Evolutionary conservation across 2,329 filamentous ascomycete genomes (phyloP).

Genomic region (Mycocentrospora acerina): DNA sequence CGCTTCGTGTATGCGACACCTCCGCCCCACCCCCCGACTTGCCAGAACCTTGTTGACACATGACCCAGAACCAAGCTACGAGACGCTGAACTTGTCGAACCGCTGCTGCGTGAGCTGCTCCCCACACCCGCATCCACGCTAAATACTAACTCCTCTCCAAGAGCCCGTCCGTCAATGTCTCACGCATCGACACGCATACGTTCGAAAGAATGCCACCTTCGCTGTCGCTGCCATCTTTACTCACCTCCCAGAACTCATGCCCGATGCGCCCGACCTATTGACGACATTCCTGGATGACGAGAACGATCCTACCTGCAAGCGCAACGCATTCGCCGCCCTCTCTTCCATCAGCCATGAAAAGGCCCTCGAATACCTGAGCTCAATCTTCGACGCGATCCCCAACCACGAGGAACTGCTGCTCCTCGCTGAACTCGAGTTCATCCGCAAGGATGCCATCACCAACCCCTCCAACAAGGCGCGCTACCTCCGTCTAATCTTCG

Average conservation of each 20-base stretch:
- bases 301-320: constrained; percentile 93
- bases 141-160: constrained; percentile 15
- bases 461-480: constrained; percentile 94
- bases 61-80: constrained; percentile 73
- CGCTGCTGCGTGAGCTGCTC: constrained; percentile 64
- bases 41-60: constrained; percentile 15
- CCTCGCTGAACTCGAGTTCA: constrained; percentile 93
- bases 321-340: constrained; percentile 93
- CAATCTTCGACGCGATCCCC: constrained; percentile 87
- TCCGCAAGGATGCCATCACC: constrained; percentile 93
- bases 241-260: constrained; percentile 88
- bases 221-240: constrained; percentile 89
- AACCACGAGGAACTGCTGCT: constrained; percentile 94
- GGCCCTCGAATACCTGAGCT: constrained; percentile 82
- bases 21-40: not conserved
- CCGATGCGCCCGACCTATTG: constrained; percentile 91
- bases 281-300: constrained; percentile 86
- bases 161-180: constrained; percentile 86
- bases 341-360: constrained; percentile 91
- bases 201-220: constrained; percentile 97
- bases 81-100: constrained; percentile 94
- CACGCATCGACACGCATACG: constrained; percentile 94
- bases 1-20: constrained; percentile 75
- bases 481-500: constrained; percentile 93
- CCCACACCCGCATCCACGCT: not conserved